These are phyloP conservation scores for Penicillium ucsense DNA, from an alignment of 495 filamentous ascomycete genomes.

Conservation along the genomic window DNA sequence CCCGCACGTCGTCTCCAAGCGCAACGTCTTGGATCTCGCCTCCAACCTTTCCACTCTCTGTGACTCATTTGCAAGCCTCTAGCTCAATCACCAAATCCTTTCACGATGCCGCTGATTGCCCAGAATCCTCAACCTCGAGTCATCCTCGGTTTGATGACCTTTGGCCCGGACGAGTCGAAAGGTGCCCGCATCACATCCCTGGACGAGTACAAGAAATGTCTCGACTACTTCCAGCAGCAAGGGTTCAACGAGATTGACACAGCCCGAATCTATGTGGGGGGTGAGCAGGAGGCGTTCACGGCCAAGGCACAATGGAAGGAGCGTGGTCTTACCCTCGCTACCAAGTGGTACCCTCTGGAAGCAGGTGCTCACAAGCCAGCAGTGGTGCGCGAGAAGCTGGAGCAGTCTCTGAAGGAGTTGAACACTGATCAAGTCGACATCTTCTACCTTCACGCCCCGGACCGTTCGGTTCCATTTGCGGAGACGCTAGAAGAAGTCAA, in stretches of 20 bases:
- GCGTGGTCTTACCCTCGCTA: constrained; percentile 72
- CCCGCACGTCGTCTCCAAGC: constrained; percentile 4
- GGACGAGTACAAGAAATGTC: constrained; percentile 51
- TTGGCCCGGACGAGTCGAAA: constrained; percentile 38
- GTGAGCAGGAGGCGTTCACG: constrained; percentile 77
- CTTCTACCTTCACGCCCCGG: constrained; percentile 80
- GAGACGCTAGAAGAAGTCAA: constrained; percentile 72
- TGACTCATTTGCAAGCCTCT: background rate
- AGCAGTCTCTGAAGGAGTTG: constrained; percentile 60
- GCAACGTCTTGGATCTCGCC: background rate
- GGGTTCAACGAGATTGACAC: constrained; percentile 77
- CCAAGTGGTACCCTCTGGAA: constrained; percentile 63
- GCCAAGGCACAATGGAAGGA: constrained; percentile 69
- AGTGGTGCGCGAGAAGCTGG: constrained; percentile 49
- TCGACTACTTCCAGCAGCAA: constrained; percentile 60
- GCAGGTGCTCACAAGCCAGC: constrained; percentile 52
- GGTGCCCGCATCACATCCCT: constrained; percentile 64
- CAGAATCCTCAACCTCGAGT: constrained; percentile 40
- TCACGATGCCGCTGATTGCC: constrained; percentile 45
- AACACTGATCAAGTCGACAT: constrained; percentile 74
- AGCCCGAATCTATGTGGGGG: constrained; percentile 62
- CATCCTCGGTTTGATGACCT: constrained; percentile 56
- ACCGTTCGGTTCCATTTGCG: constrained; percentile 66
- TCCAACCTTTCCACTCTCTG: background rate
- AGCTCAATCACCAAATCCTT: background rate